Evolutionary conservation across 1,284 basidiomycete species (phyloP), one percentile per base, ranked within the genome.

Genomic region (Sporisorium iseilematis-ciliati): DNA sequence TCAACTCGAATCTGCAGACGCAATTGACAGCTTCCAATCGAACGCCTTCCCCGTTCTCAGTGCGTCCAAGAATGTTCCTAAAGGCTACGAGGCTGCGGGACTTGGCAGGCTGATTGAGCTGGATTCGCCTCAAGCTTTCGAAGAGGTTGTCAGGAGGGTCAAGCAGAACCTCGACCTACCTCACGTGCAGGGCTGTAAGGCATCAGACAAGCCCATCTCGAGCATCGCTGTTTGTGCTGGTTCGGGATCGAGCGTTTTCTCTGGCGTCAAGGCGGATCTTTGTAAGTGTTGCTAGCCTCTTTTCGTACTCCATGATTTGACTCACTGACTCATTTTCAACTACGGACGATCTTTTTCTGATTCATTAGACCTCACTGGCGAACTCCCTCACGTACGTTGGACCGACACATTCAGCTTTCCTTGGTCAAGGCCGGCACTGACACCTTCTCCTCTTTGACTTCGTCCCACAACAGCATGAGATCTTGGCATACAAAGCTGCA

Each of bases 141-240:
- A 68, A 5, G 62, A 68, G 43, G 54, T 78, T 3, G 67, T 73
- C 0, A 50, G 59, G 38, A 57, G 69, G 21, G 70, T 81, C 65
- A 81, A 81, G 61, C 45, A 52, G 48, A 73, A 70, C 20, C 57
- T 74, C 18, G 60, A 60, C 2, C 57, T 79, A 2, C 26, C 43
- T 0, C 53, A 75, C 49, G 77, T 78, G 11, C 70, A 68, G 25
- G 60, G 71, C 23, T 69, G 65, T 58, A 68, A 70, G 31, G 66
- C 64, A 18, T 61, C 60, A 11, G 68, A 66, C 43, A 56, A 63
- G 26, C 55, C 45, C 26, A 75, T 84, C 60, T 45, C 48, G 16
- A 74, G 63, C 12, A 55, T 84, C 21, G 83, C 78, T 1, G 79
- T 84, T 20, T 84, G 82, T 41, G 81, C 81, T 14, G 83, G 83